Evolutionary conservation across 83 land plant genomes (phyloP), one percentile per base, ranked within the genome.

Genomic region (Isoetes engelmannii): DNA sequence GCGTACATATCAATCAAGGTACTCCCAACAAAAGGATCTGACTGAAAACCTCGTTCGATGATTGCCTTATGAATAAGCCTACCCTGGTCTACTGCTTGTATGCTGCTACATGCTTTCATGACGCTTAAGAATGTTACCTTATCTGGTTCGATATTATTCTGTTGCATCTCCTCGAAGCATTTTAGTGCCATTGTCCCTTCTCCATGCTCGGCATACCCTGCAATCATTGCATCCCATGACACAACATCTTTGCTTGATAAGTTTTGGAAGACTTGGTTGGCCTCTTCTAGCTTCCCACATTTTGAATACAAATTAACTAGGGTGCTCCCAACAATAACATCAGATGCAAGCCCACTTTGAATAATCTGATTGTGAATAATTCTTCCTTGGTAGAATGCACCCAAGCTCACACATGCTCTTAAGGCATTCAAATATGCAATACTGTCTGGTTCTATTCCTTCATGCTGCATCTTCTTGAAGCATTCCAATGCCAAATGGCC

Each of bases 1-100:
- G 76, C 72, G 57, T 80, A 80, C 80, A 80, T 45, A 48, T 46
- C 59, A 28, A 80, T 8, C 17, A 80, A 18, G 19, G 72, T 44
- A 50, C 48, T 70, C 4, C 64, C 59, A 8, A 80, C 63, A 61
- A 68, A 68, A 47, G 37, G 41, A 6, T 62, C 75, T 6, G 44
- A 37, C 21, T 53, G 19, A 18, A 61, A 67, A 46, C 83, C 80
- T 62, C 49, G 18, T 67, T 80, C 76, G 4, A 19, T 67, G n/a
- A 69, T 50, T 10, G 61, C 55, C 17, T 41, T 43, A 70, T 80
- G 83, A 17, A 77, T 44, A 6, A 56, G 69, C 6, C 48, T 69
- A 20, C 81, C 81, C 20, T 69, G 68, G 8, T 45, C 48, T 7
- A 77, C 18, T 7, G 75, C 70, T 44, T 56, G 64, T 45, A 68